phyloP scores from a whole-genome alignment of 306 rosid genomes.

The Cucurbita moschata region DNA sequence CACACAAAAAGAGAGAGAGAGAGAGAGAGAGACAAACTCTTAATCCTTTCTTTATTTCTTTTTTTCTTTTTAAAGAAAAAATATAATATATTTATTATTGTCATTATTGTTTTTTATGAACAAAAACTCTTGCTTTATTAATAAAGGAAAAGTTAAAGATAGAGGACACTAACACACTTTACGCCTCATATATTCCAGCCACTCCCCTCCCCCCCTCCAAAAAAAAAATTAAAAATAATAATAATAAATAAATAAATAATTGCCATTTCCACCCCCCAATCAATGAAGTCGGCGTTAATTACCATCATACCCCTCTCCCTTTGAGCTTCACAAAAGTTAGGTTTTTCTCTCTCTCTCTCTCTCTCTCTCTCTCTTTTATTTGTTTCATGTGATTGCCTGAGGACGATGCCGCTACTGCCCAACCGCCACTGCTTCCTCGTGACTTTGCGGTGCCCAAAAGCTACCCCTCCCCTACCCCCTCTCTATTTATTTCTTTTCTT shows the following conservation, averaged over 20 bases:
- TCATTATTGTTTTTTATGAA: neutral
- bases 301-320: neutral
- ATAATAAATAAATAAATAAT: too few species aligned
- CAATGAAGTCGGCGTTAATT: neutral
- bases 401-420: neutral
- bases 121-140: conserved; percentile 1
- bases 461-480: neutral
- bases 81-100: neutral
- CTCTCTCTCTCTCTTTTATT: neutral
- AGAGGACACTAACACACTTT: conserved; percentile 2
- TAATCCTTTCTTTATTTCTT: neutral
- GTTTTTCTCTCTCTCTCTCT: neutral
- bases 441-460: conserved; percentile 4
- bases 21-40: neutral
- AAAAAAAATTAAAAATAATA: too few species aligned
- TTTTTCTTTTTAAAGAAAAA: neutral
- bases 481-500: neutral
- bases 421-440: neutral
- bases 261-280: neutral
- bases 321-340: neutral
- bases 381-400: neutral
- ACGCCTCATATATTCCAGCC: conserved; percentile 1
- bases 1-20: neutral
- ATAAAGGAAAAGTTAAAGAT: conserved; percentile 6
- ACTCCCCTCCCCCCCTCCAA: neutral